These are phyloP conservation scores for Melanogaster broomeanus DNA, from an alignment of 768 basidiomycete species.

Conservation along the genomic window DNA sequence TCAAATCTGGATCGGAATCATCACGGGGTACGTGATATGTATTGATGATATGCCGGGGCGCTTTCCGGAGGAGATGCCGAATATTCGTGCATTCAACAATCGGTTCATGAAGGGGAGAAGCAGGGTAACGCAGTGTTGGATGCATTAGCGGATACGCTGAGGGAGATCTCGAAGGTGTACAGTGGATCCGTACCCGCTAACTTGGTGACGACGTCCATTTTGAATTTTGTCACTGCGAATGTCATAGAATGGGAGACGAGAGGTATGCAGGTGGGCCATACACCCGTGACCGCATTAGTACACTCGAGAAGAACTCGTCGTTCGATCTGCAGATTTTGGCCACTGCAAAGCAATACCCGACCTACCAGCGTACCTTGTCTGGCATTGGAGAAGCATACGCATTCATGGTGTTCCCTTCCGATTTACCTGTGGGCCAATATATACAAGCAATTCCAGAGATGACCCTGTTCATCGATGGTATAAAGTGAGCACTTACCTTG, in stretches of 20 bases:
- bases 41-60: constrained; percentile 37
- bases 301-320: background rate
- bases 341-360: constrained; percentile 26
- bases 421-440: constrained; percentile 33
- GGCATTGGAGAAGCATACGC: constrained; percentile 38
- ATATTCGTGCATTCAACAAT: constrained; percentile 36
- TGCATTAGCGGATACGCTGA: constrained; percentile 34
- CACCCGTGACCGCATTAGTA: background rate
- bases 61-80: constrained; percentile 20
- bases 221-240: constrained; percentile 37
- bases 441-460: constrained; percentile 42
- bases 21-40: constrained; percentile 38
- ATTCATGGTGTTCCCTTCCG: constrained; percentile 37
- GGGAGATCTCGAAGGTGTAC: constrained; percentile 30
- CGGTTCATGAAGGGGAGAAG: constrained; percentile 26
- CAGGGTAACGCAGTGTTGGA: constrained; percentile 36
- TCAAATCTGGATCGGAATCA: constrained; percentile 34
- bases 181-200: constrained; percentile 29
- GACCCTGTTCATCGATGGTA: constrained; percentile 32
- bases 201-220: constrained; percentile 36
- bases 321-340: constrained; percentile 12
- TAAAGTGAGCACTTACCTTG: constrained; percentile 33
- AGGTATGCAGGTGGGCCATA: constrained; percentile 26
- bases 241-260: constrained; percentile 34
- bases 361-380: constrained; percentile 29